Conservation (phyloP, 2,329 filamentous ascomycete species). For the Fonsecaea pedrosoi region DNA sequence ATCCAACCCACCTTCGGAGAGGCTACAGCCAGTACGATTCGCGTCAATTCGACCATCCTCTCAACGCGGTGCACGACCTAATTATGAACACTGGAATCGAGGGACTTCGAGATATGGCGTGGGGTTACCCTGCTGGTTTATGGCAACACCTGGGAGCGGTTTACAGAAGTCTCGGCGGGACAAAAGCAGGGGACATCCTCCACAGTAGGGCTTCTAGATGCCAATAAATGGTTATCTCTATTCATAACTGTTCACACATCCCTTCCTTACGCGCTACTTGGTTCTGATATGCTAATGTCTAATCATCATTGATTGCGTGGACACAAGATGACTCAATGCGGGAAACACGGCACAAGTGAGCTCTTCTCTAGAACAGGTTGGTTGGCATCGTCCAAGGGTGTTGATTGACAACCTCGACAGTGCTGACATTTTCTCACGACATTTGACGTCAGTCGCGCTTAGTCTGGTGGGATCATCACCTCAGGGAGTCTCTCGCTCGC, state of each 20-base stretch:
- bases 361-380: neutral
- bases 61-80: constrained; percentile 58
- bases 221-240: neutral
- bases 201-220: neutral
- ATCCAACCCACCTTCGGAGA: neutral
- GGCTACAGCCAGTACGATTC: neutral
- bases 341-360: neutral
- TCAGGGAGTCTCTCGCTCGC: neutral
- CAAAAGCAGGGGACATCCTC: neutral
- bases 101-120: constrained; percentile 77
- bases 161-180: neutral
- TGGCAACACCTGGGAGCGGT: constrained; percentile 43
- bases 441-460: neutral
- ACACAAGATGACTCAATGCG: neutral
- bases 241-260: neutral
- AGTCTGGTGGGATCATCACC: neutral
- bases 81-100: constrained; percentile 74
- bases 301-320: neutral
- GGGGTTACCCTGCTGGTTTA: constrained; percentile 77
- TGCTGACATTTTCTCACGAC: neutral
- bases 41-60: constrained; percentile 34
- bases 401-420: neutral
- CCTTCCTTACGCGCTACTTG: neutral
- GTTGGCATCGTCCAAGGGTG: neutral
- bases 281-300: neutral